A percentile compares a stretch with the other conserved stretches of the same genome.
phyloP scores from a whole-genome alignment of 2,329 filamentous ascomycete species.

The Colletotrichum musae region DNA sequence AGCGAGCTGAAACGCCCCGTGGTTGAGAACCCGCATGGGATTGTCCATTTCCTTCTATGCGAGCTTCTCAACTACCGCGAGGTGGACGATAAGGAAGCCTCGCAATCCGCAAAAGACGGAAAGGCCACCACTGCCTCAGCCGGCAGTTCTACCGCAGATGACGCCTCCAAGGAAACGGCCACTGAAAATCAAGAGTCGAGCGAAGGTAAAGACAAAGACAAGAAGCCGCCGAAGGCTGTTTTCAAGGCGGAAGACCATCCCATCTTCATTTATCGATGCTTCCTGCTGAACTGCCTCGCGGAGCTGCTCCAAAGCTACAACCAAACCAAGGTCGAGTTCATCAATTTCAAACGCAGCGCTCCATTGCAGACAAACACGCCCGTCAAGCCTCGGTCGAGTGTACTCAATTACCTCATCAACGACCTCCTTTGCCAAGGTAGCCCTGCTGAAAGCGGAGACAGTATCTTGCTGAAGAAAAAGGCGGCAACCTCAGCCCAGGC shows the following conservation, averaged over 20 bases:
- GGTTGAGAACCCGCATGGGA: slow-evolving; percentile 93
- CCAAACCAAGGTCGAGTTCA: slow-evolving; percentile 96
- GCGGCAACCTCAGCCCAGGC: slow-evolving; percentile 88
- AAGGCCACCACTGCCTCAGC: slow-evolving; percentile 53
- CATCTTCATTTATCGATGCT: slow-evolving; percentile 96
- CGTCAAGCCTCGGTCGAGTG: slow-evolving; percentile 91
- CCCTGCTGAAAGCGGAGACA: slow-evolving; percentile 79
- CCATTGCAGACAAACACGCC: slow-evolving; percentile 88
- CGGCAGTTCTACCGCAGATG: slow-evolving; percentile 9
- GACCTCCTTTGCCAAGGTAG: slow-evolving; percentile 77
- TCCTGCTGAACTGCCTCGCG: slow-evolving; percentile 90
- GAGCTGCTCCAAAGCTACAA: slow-evolving; percentile 95
- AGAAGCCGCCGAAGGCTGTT: slow-evolving; percentile 77
- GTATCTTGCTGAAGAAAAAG: slow-evolving; percentile 85
- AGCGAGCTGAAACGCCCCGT: slow-evolving; percentile 84
- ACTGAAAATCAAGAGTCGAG: slow-evolving; percentile 38
- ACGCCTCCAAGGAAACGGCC: slow-evolving; percentile 35
- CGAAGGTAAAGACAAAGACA: slow-evolving; percentile 60
- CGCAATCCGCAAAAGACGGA: slow-evolving; percentile 58
- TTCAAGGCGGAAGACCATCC: slow-evolving; percentile 96
- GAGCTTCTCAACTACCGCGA: slow-evolving; percentile 94
- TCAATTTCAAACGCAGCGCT: slow-evolving; percentile 96
- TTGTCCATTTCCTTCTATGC: slow-evolving; percentile 94
- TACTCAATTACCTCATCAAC: slow-evolving; percentile 93
- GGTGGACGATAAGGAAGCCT: slow-evolving; percentile 85